These are phyloP conservation scores for Taiozyma sp. DNA, from an alignment of 1,139 yeast species.

Conservation along the genomic window DNA sequence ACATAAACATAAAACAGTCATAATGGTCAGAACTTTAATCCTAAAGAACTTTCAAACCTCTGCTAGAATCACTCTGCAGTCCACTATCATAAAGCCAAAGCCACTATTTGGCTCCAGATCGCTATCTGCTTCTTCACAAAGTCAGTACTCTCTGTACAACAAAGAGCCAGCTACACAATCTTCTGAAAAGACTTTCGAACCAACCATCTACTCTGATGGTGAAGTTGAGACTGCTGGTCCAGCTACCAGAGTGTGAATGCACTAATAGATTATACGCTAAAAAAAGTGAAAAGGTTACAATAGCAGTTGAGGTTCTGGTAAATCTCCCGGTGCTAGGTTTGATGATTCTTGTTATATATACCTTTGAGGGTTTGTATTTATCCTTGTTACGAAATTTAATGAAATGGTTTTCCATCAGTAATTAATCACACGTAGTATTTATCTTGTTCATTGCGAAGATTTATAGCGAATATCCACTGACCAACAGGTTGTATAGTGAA, in stretches of 20 bases:
- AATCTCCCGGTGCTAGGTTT: neutral
- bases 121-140: slow-evolving; percentile 10
- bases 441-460: too few species aligned
- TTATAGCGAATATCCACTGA: too few species aligned
- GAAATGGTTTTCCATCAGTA: neutral
- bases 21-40: slow-evolving; percentile 12
- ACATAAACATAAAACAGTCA: neutral
- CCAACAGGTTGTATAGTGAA: too few species aligned
- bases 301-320: neutral
- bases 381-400: neutral
- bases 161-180: slow-evolving; percentile 15
- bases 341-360: neutral
- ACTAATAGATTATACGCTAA: neutral
- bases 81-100: slow-evolving; percentile 8
- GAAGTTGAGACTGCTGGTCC: slow-evolving; percentile 27
- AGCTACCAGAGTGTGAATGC: slow-evolving; percentile 17
- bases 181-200: slow-evolving; percentile 9
- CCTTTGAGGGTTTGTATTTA: neutral
- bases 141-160: slow-evolving; percentile 19
- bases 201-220: slow-evolving; percentile 24
- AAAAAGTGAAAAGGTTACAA: neutral
- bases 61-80: slow-evolving; percentile 17
- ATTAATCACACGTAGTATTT: neutral
- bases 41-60: slow-evolving; percentile 23
- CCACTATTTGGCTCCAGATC: slow-evolving; percentile 15